A percentile compares a stretch with the other conserved stretches of the same genome.
phyloP scores from a whole-genome alignment of 768 basidiomycete genomes.

The Russula ochroleuca region DNA sequence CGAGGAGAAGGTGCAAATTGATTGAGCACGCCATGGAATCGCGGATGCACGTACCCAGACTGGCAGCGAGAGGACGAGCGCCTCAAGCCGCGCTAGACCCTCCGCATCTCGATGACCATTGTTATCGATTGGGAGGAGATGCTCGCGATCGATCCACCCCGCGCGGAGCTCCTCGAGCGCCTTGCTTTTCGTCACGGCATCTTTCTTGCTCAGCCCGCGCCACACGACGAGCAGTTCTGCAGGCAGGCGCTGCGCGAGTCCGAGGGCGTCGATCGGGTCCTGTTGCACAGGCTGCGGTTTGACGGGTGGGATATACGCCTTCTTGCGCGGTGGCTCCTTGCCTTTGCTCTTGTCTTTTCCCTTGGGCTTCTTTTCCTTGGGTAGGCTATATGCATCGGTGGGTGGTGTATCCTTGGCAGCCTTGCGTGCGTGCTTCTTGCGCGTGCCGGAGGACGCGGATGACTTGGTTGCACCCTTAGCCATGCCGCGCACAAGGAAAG shows the following conservation, averaged over 20 bases:
- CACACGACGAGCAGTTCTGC: constrained; percentile 81
- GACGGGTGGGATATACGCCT: constrained; percentile 81
- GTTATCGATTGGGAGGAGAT: constrained; percentile 9
- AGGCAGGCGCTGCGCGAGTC: constrained; percentile 67
- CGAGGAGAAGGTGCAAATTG: too few relatives aligned
- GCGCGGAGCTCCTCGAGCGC: constrained; percentile 80
- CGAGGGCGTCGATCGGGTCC: constrained; percentile 84
- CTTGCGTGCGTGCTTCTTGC: constrained; percentile 91
- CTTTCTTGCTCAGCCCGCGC: constrained; percentile 83
- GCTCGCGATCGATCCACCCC: constrained; percentile 58
- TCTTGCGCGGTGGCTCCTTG: constrained; percentile 69
- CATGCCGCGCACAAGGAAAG: constrained; percentile 34
- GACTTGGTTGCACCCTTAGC: constrained; percentile 51
- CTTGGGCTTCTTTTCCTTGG: constrained; percentile 47
- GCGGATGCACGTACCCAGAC: constrained; percentile 73
- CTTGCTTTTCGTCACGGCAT: constrained; percentile 73
- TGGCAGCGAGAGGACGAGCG: constrained; percentile 62
- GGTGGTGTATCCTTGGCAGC: constrained; percentile 38
- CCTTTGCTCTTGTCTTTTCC: constrained; percentile 48
- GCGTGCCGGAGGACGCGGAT: constrained; percentile 78
- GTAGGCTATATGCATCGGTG: constrained; percentile 34
- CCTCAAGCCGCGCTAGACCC: constrained; percentile 38
- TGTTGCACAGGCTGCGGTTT: constrained; percentile 69
- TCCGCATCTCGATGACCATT: constrained; percentile 36
- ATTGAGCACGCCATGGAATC: background rate